These are phyloP conservation scores for Ganoderma resinaceum DNA, from an alignment of 1,284 basidiomycete species.

Conservation along the genomic window DNA sequence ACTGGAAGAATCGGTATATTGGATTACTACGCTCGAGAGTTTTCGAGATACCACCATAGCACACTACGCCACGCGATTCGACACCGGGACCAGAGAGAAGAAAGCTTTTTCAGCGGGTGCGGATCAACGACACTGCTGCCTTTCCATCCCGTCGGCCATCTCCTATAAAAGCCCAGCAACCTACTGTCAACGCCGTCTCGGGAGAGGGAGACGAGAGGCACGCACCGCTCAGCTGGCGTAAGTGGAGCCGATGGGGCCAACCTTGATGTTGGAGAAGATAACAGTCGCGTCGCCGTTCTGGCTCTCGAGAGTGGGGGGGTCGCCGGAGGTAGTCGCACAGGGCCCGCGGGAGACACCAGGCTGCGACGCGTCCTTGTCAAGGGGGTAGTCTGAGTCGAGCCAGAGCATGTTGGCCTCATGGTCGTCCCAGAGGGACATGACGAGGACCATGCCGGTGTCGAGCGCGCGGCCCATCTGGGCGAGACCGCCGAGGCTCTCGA, in stretches of 20 bases:
- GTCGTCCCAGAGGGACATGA: slow-evolving; percentile 64
- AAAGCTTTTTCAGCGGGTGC: slow-evolving; percentile 3
- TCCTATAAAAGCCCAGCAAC: background rate
- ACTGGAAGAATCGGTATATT: background rate
- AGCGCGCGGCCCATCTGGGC: slow-evolving; percentile 52
- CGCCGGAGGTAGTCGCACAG: slow-evolving; percentile 56
- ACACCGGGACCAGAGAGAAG: background rate
- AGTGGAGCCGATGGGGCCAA: slow-evolving; percentile 60
- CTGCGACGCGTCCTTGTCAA: slow-evolving; percentile 43
- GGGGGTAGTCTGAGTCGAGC: slow-evolving; percentile 65
- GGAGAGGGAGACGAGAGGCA: background rate
- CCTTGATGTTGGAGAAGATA: slow-evolving; percentile 64
- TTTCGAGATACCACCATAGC: background rate
- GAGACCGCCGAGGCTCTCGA: slow-evolving; percentile 46
- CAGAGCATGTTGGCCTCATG: slow-evolving; percentile 63
- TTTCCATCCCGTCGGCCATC: background rate
- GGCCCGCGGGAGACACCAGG: slow-evolving; percentile 62
- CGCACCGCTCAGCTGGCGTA: slow-evolving; percentile 31
- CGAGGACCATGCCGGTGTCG: slow-evolving; percentile 59
- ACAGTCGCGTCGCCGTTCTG: slow-evolving; percentile 49
- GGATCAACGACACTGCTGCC: background rate
- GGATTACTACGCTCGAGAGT: no score
- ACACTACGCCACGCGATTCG: background rate
- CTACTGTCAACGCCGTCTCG: background rate
- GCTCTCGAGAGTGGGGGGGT: slow-evolving; percentile 53